Evolutionary conservation across 345 rosid species (phyloP).

Genomic region (Populus tremula): DNA sequence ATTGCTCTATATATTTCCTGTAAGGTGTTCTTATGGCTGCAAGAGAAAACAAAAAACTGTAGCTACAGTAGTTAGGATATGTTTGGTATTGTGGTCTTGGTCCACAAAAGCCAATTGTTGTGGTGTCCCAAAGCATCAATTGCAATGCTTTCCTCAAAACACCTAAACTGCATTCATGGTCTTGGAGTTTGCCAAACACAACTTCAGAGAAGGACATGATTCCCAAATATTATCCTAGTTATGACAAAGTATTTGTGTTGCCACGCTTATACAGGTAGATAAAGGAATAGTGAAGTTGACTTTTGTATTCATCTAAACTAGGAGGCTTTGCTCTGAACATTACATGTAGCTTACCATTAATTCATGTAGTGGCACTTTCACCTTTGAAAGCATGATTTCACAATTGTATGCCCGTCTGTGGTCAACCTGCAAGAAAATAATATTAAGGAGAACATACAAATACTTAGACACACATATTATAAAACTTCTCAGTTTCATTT

Average conservation of each 20-base stretch:
- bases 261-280: background rate
- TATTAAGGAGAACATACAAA: background rate
- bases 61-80: background rate
- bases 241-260: background rate
- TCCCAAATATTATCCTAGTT: background rate
- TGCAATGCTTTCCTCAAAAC: background rate
- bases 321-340: background rate
- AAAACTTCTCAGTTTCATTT: background rate
- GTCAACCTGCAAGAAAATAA: constrained; percentile 59
- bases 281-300: background rate
- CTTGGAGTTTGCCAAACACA: background rate
- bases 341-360: constrained; percentile 58
- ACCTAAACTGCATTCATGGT: background rate
- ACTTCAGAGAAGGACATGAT: no score
- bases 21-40: background rate
- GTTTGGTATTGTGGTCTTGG: background rate
- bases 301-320: background rate
- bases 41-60: background rate
- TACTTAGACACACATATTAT: background rate
- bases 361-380: constrained; percentile 78
- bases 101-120: background rate
- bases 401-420: constrained; percentile 95
- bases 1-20: background rate
- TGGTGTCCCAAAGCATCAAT: background rate
- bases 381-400: constrained; percentile 98